These are phyloP conservation scores for Chaetomium fimeti DNA, from an alignment of 495 filamentous ascomycete genomes.

Conservation along the genomic window DNA sequence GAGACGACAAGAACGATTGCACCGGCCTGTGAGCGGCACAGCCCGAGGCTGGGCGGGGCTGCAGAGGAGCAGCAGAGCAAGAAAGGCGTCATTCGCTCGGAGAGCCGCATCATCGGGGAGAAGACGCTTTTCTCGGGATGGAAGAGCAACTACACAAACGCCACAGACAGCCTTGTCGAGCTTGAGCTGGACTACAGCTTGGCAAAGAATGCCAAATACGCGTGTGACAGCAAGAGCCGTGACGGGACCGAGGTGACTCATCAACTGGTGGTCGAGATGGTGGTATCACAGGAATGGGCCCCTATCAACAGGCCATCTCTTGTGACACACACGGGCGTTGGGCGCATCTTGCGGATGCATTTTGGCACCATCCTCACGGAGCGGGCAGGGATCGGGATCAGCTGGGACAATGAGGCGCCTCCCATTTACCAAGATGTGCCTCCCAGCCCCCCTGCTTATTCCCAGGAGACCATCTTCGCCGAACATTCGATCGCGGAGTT, in stretches of 20 bases:
- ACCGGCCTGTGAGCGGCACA: slow-evolving; percentile 76
- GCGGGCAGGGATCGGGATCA: slow-evolving; percentile 82
- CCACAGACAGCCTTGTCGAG: slow-evolving; percentile 68
- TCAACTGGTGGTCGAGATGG: slow-evolving; percentile 85
- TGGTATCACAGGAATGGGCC: slow-evolving; percentile 88
- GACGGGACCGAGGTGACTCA: slow-evolving; percentile 78
- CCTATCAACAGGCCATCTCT: slow-evolving; percentile 65
- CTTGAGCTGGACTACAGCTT: slow-evolving; percentile 77
- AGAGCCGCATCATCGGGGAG: slow-evolving; percentile 67
- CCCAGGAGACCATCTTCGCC: slow-evolving; percentile 26
- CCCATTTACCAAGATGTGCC: slow-evolving; percentile 95
- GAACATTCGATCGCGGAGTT: slow-evolving; percentile 30
- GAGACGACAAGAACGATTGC: slow-evolving; percentile 78
- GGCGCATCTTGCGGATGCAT: slow-evolving; percentile 89
- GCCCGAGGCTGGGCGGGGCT: slow-evolving; percentile 59
- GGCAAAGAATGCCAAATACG: slow-evolving; percentile 56
- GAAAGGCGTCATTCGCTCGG: slow-evolving; percentile 77
- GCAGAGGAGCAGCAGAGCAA: slow-evolving; percentile 43
- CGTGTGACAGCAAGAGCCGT: slow-evolving; percentile 78
- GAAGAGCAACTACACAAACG: slow-evolving; percentile 84
- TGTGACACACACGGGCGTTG: slow-evolving; percentile 83
- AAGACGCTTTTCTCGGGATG: slow-evolving; percentile 62
- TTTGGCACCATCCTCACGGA: slow-evolving; percentile 81
- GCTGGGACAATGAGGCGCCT: slow-evolving; percentile 95
- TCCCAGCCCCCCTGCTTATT: slow-evolving; percentile 77